These are phyloP conservation scores for Sambucus nigra DNA, from an alignment of 129 eudicot genomes.

Conservation along the genomic window DNA sequence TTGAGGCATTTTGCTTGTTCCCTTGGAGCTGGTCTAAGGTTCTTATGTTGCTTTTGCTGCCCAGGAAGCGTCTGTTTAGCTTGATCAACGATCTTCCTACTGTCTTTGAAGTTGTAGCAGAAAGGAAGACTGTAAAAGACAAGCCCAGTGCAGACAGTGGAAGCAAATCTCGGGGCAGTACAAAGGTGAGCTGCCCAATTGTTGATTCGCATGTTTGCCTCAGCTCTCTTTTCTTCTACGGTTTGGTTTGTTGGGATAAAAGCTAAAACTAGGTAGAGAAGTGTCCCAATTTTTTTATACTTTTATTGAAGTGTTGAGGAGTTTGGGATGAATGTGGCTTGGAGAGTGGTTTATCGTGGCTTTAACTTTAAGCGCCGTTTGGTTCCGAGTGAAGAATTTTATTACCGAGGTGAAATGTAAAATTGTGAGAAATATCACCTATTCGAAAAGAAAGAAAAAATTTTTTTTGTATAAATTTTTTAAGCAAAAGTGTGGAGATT, in stretches of 20 bases:
- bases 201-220: not conserved
- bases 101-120: slow-evolving; percentile 86
- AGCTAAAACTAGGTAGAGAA: not conserved
- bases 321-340: not conserved
- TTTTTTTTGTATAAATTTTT: too few relatives aligned
- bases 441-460: too few relatives aligned
- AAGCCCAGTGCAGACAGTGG: slow-evolving; percentile 89
- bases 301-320: not conserved
- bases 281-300: not conserved
- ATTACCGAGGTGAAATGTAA: too few relatives aligned
- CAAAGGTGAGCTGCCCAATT: slow-evolving; percentile 50
- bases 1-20: too few relatives aligned
- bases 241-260: not conserved
- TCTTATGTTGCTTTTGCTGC: slow-evolving; percentile 6
- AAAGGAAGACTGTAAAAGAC: slow-evolving; percentile 68
- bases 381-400: too few relatives aligned
- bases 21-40: too few relatives aligned
- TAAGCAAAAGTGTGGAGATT: too few relatives aligned
- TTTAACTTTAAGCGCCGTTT: too few relatives aligned
- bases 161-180: slow-evolving; percentile 68
- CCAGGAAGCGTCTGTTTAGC: slow-evolving; percentile 95
- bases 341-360: too few relatives aligned
- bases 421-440: too few relatives aligned
- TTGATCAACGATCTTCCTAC: slow-evolving; percentile 84
- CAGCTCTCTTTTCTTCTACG: not conserved